Conservation (phyloP, 2,329 filamentous ascomycete genomes). For the Sordariomycetes sp. region DNA sequence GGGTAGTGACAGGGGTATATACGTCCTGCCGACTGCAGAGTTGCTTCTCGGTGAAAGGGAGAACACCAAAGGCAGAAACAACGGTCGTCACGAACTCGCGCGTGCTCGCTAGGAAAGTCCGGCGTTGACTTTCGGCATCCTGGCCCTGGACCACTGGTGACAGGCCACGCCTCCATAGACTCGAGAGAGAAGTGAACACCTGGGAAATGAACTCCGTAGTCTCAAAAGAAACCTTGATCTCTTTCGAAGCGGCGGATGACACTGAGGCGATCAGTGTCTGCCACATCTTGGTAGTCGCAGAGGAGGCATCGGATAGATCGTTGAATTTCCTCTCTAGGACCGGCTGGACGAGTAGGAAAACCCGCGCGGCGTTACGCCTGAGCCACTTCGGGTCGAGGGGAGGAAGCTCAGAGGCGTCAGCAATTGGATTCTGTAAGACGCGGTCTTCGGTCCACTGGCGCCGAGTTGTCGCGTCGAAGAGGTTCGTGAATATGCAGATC, state of each 20-base stretch:
- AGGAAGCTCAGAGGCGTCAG: conserved; percentile 67
- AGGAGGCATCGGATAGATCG: conserved; percentile 50
- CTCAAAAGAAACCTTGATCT: conserved; percentile 80
- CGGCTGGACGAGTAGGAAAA: conserved; percentile 53
- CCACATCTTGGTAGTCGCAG: conserved; percentile 45
- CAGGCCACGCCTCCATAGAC: conserved; percentile 6
- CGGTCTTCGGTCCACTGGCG: conserved; percentile 66
- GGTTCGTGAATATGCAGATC: conserved; percentile 54
- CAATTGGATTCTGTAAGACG: conserved; percentile 47
- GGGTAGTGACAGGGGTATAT: conserved; percentile 54
- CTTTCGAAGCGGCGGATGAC: conserved; percentile 63
- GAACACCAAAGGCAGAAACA: conserved; percentile 39
- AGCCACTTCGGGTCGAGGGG: conserved; percentile 81
- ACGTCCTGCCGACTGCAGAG: conserved; percentile 22
- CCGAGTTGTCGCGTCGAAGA: conserved; percentile 50
- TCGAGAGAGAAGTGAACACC: conserved; percentile 4
- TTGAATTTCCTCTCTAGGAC: conserved; percentile 51
- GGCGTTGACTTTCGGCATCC: conserved; percentile 27
- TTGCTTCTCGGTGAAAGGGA: conserved; percentile 50
- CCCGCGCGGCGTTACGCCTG: conserved; percentile 53
- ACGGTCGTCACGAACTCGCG: conserved; percentile 38
- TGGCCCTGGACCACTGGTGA: conserved; percentile 36
- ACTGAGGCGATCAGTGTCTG: conserved; percentile 49
- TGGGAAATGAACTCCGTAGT: conserved; percentile 60
- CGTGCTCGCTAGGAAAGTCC: conserved; percentile 44